Conservation (phyloP, 2,329 filamentous ascomycete species). For the Penicillium decumbens region DNA sequence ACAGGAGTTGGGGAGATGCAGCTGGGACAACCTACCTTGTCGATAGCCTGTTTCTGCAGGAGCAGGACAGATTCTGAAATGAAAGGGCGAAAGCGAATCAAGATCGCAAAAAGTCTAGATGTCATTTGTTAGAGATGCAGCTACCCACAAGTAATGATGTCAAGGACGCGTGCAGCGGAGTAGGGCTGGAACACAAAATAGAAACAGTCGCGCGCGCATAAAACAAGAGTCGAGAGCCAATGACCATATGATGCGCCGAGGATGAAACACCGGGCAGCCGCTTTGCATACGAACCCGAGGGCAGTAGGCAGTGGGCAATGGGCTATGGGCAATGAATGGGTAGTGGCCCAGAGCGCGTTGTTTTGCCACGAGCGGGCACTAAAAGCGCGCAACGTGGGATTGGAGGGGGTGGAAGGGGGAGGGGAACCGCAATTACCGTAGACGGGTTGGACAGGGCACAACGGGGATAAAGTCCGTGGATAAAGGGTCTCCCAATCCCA, state of each 20-base stretch:
- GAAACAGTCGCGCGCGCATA: slow-evolving; percentile 4
- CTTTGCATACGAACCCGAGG: slow-evolving; percentile 11
- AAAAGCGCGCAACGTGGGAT: slow-evolving; percentile 21
- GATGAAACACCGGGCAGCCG: slow-evolving; percentile 7
- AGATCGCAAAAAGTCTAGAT: slow-evolving; percentile 10
- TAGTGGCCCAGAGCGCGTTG: slow-evolving; percentile 12
- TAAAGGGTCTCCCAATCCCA: not conserved
- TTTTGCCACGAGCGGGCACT: slow-evolving; percentile 18
- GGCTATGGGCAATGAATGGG: not conserved
- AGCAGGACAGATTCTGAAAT: slow-evolving; percentile 17
- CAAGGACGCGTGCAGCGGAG: slow-evolving; percentile 14
- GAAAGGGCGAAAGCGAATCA: slow-evolving; percentile 12
- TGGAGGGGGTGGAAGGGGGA: slow-evolving; percentile 11
- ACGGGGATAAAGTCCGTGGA: not conserved
- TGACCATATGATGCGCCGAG: slow-evolving; percentile 1
- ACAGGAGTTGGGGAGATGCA: slow-evolving; percentile 30
- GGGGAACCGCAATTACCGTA: slow-evolving; percentile 1
- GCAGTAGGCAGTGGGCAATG: not conserved
- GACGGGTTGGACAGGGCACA: not conserved
- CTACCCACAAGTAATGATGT: slow-evolving; percentile 8
- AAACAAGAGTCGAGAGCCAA: slow-evolving; percentile 10
- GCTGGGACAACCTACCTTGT: slow-evolving; percentile 35
- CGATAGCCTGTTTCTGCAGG: slow-evolving; percentile 30
- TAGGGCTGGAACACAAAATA: slow-evolving; percentile 10
- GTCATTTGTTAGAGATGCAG: slow-evolving; percentile 15